Base-by-base conservation (phyloP, 73 alveolate species). In the Paraurostyla sp. region DNA sequence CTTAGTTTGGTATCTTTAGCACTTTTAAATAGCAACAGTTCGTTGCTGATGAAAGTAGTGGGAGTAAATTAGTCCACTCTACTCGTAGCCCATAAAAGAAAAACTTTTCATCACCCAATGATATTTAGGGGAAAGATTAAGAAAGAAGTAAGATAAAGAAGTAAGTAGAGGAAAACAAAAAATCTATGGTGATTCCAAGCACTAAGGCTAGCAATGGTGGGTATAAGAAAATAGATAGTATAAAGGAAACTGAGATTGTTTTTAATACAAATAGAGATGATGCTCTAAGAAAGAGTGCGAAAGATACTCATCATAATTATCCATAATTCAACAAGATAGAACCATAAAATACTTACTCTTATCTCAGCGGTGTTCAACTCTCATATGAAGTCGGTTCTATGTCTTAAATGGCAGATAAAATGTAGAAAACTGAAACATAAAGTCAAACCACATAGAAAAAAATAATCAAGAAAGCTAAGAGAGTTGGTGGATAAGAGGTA, bases 1-100 rank as follows among this genome's bases (percentile, higher is more conserved):
- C 35, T 22, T 38, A 65, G 23, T 38, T 65, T 20, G 42, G 20
- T 6, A 18, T 65, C 46, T 38, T 30, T 2, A 58, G 82, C 35
- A 3, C 82, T 18, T 9, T 65, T 1, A 65, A 65, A 38, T n/a
- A n/a, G n/a, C n/a, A n/a, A n/a, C n/a, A n/a, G n/a, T 15, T 40
- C 2, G 33, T 65, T 11, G 25, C 15, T 65, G 46, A 65, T 13
- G 82, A 30, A 23, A 11, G 7, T 65, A 40, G 36, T 4, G 16
- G 36, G 13, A 43, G 35, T 22, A 73, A 73, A 46, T 20, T 73
- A 7, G 89, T 78, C 0, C 52, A 78, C 45, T 78, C 89, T 1
- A 78, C 89, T 20, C 27, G 89, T 32, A 54, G 76, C 20, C 89
- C 89, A 25, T 57, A 78, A 13, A 78, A 78, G 71, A 78, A 73